Evolutionary conservation across 2,329 filamentous ascomycete genomes (phyloP).

Genomic region (Pseudopyricularia cyperi): DNA sequence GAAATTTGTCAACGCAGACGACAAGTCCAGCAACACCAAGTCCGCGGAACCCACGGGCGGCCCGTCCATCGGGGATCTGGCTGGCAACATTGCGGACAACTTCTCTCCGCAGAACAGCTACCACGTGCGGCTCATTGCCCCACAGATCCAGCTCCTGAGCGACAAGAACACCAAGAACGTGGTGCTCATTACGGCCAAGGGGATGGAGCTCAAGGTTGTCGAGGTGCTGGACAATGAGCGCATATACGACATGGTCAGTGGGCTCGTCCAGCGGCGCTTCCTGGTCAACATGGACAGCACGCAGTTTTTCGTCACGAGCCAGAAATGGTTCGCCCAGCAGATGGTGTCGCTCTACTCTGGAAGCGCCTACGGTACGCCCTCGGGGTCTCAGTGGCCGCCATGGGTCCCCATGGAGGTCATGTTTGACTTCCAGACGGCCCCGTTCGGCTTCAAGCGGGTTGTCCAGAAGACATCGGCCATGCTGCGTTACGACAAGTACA

Average conservation of each 20-base stretch:
- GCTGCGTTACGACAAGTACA: slow-evolving; percentile 95
- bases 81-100: slow-evolving; percentile 69
- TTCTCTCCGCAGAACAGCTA: slow-evolving; percentile 90
- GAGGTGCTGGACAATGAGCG: slow-evolving; percentile 97
- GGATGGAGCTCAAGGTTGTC: slow-evolving; percentile 95
- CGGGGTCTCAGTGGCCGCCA: slow-evolving; percentile 83
- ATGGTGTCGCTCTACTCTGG: slow-evolving; percentile 88
- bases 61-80: slow-evolving; percentile 46
- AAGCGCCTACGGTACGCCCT: slow-evolving; percentile 77
- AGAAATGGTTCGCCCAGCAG: slow-evolving; percentile 75
- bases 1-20: slow-evolving; percentile 64
- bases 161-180: slow-evolving; percentile 96
- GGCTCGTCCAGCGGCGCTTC: slow-evolving; percentile 88
- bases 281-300: slow-evolving; percentile 93
- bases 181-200: slow-evolving; percentile 91
- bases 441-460: slow-evolving; percentile 94
- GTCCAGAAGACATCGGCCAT: slow-evolving; percentile 94
- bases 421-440: slow-evolving; percentile 88
- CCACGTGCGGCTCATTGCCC: slow-evolving; percentile 86
- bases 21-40: slow-evolving; percentile 13
- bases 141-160: slow-evolving; percentile 95
- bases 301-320: slow-evolving; percentile 94
- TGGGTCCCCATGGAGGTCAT: slow-evolving; percentile 98
- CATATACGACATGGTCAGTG: slow-evolving; percentile 84
- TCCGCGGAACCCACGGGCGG: slow-evolving; percentile 12